Evolutionary conservation across 2,329 filamentous ascomycete species (phyloP), one percentile per base, ranked within the genome.

Genomic region (Volutella citrinella): DNA sequence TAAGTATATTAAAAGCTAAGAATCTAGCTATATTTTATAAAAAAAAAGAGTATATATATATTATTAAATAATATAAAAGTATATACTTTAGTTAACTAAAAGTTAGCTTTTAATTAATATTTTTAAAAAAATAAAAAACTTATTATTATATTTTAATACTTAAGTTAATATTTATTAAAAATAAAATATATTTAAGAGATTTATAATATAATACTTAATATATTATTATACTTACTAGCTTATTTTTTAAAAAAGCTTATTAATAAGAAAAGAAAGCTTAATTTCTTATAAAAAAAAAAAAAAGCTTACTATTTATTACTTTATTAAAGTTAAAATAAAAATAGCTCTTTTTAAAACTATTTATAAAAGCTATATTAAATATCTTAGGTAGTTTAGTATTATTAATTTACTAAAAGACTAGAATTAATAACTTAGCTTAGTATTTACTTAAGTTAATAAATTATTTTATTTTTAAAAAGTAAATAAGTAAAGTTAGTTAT

Each of bases 331-430:
- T 25, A n/a, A 15, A 15, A 15, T 25, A n/a, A 14, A n/a, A 13
- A 28, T 11, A n/a, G n/a, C n/a, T n/a, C n/a, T 16, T 12, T 17
- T 28, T 16, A 16, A 28, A 28, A 16, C 14, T 12, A 16, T 16
- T 13, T 16, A 28, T 16, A 12, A 28, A 16, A 28, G 26, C 26
- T 16, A 28, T 28, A 16, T 28, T 6, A 16, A 13, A 16, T 28
- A 28, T 13, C 16, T 28, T 11, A 12, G 13, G 14, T 28, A 28
- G 26, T 28, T 28, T 13, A 13, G 16, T 12, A 19, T 25, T 26
- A 11, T 26, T 56, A 61, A 30, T 61, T 28, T n/a, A 59, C 27
- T 41, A 40, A 45, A n/a, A 58, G 30, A 10, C 35, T 27, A 23
- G 56, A 34, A 20, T 42, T 44, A 1, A 32, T 24, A 30, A 48